These are phyloP conservation scores for Beauveria caledonica DNA, from an alignment of 2,329 filamentous ascomycete species.

Conservation along the genomic window DNA sequence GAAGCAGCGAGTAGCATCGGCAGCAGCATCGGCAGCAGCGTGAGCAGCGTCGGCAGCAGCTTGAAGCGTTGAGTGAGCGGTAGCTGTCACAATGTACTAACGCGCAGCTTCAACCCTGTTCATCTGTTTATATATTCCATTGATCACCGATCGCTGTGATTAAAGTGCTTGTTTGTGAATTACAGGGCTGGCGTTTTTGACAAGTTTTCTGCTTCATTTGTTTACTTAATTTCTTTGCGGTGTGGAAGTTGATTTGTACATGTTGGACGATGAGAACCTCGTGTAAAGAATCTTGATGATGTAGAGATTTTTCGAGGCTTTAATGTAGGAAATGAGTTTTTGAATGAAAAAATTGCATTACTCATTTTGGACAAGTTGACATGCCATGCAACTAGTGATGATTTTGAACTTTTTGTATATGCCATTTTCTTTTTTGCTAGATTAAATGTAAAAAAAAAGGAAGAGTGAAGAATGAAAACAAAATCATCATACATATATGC, in stretches of 20 bases:
- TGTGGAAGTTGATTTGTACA: neutral
- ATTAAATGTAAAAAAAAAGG: neutral
- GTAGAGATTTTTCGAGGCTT: neutral
- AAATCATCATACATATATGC: neutral
- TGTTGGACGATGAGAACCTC: neutral
- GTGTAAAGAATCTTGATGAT: neutral
- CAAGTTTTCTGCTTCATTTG: neutral
- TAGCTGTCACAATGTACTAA: neutral
- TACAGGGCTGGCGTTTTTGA: neutral
- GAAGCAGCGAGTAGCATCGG: slow-evolving; percentile 43
- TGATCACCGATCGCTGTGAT: neutral
- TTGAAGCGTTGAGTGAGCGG: slow-evolving; percentile 16
- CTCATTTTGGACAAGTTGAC: neutral
- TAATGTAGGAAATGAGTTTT: slow-evolving; percentile 9
- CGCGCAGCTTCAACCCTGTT: neutral
- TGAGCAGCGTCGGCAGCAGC: slow-evolving; percentile 40
- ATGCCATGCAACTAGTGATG: too few relatives aligned
- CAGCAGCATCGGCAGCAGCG: slow-evolving; percentile 37
- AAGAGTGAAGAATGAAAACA: neutral
- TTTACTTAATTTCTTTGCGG: slow-evolving; percentile 10
- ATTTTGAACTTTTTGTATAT: slow-evolving; percentile 3
- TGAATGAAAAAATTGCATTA: neutral
- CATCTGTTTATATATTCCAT: neutral
- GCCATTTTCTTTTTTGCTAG: neutral
- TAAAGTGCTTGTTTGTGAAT: slow-evolving; percentile 7